Percentiles rank a stretch among this genome's conserved stretches.
phyloP scores from a whole-genome alignment of 2,329 filamentous ascomycete genomes.

The Claviceps purpurea region DNA sequence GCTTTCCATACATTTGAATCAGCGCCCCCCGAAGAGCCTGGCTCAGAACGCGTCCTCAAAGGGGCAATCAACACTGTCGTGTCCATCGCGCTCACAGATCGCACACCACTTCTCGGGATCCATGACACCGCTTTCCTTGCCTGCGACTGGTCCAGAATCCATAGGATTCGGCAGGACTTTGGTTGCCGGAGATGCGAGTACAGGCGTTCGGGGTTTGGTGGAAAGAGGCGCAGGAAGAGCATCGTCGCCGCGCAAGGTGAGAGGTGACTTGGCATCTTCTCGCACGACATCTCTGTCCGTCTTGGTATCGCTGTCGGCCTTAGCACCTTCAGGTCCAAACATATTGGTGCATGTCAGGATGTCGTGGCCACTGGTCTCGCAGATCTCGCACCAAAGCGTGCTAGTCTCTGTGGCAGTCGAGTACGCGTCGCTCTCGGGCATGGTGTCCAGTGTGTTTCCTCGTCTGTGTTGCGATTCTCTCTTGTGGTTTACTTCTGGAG shows the following conservation, averaged over 20 bases:
- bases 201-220: conserved; percentile 30
- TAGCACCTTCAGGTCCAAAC: conserved; percentile 42
- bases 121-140: conserved; percentile 63
- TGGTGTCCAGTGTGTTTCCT: conserved; percentile 47
- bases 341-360: conserved; percentile 91
- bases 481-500: conserved; percentile 34
- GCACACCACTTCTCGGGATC: conserved; percentile 93
- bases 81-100: conserved; percentile 87
- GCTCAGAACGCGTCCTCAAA: conserved; percentile 64
- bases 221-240: conserved; percentile 42
- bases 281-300: conserved; percentile 22
- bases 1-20: neutral
- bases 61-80: conserved; percentile 90
- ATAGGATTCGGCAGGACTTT: conserved; percentile 46
- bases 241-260: conserved; percentile 26
- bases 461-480: conserved; percentile 17
- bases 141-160: conserved; percentile 56
- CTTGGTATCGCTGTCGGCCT: conserved; percentile 17
- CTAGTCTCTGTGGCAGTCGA: conserved; percentile 60
- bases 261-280: conserved; percentile 26
- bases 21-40: neutral
- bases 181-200: conserved; percentile 24
- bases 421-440: conserved; percentile 57
- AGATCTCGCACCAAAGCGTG: conserved; percentile 86
- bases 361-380: conserved; percentile 82